Percentiles rank a stretch among this genome's conserved stretches.
phyloP scores from a whole-genome alignment of 2,329 filamentous ascomycete species.

The Penicillium paneum region DNA sequence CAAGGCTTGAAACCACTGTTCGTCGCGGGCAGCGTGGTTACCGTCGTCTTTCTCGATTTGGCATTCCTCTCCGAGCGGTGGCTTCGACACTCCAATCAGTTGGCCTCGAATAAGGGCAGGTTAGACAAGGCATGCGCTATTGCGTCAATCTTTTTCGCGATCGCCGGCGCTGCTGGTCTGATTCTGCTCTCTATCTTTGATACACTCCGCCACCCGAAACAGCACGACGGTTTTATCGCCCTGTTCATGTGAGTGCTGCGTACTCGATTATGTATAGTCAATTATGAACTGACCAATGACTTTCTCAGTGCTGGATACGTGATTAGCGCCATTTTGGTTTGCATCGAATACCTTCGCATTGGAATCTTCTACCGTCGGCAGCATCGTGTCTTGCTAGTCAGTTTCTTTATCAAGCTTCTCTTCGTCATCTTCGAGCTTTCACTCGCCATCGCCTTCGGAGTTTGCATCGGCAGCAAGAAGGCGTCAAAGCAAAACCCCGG shows the following conservation, averaged over 20 bases:
- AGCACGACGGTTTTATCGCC: constrained; percentile 74
- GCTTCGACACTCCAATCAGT: constrained; percentile 75
- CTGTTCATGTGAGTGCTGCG: constrained; percentile 64
- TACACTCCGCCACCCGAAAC: constrained; percentile 61
- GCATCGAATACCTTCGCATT: constrained; percentile 83
- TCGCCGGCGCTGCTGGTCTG: constrained; percentile 73
- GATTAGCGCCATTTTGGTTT: constrained; percentile 80
- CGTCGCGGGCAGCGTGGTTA: constrained; percentile 59
- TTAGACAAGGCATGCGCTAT: constrained; percentile 41
- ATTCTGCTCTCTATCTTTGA: constrained; percentile 85
- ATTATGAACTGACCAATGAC: background rate
- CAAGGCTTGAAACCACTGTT: constrained; percentile 60
- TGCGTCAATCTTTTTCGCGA: constrained; percentile 56
- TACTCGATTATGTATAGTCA: background rate
- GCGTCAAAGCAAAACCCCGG: constrained; percentile 58
- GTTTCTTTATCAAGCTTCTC: constrained; percentile 81
- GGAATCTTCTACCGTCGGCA: constrained; percentile 71
- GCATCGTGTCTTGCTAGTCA: constrained; percentile 67
- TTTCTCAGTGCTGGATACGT: constrained; percentile 65
- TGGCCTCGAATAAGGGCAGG: constrained; percentile 65
- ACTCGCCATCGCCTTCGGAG: constrained; percentile 66
- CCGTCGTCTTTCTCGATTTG: constrained; percentile 75
- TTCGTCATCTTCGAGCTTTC: constrained; percentile 79
- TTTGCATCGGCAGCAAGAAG: constrained; percentile 46
- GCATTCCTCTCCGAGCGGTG: constrained; percentile 79